These are phyloP conservation scores for Iberis pinnata DNA, from an alignment of 345 rosid species.

Conservation along the genomic window DNA sequence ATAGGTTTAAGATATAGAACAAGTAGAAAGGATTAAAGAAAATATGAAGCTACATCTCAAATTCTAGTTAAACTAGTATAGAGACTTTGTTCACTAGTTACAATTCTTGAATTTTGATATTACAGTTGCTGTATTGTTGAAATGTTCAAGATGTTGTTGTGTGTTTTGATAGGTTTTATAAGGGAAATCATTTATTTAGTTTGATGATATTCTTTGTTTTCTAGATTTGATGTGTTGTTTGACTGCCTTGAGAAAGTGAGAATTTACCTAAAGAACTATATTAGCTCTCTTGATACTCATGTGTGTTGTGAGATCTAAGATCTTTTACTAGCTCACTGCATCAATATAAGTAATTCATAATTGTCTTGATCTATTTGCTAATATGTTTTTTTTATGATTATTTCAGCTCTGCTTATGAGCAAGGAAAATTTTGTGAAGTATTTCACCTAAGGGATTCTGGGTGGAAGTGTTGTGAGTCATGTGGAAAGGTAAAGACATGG, in stretches of 20 bases:
- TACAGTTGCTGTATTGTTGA: not conserved
- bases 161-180: not conserved
- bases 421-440: conserved; percentile 67
- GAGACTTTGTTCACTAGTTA: conserved; percentile 15
- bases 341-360: not conserved
- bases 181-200: not conserved
- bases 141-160: not conserved
- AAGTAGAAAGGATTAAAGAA: not conserved
- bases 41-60: conserved; percentile 9
- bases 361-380: not conserved
- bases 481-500: conserved; percentile 67
- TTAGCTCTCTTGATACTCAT: not conserved
- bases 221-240: not conserved
- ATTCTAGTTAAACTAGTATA: not conserved
- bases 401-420: conserved; percentile 72
- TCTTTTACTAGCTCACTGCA: conserved; percentile 8
- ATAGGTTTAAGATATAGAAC: not conserved
- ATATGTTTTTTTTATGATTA: conserved; percentile 8
- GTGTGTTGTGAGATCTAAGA: too few relatives aligned
- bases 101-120: not conserved
- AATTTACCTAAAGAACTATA: too few relatives aligned
- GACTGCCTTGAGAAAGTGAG: not conserved
- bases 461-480: conserved; percentile 87
- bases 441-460: conserved; percentile 69
- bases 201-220: not conserved